Evolutionary conservation across 2,329 filamentous ascomycete genomes (phyloP), one percentile per base, ranked within the genome.

Genomic region (Colletotrichum aenigma): DNA sequence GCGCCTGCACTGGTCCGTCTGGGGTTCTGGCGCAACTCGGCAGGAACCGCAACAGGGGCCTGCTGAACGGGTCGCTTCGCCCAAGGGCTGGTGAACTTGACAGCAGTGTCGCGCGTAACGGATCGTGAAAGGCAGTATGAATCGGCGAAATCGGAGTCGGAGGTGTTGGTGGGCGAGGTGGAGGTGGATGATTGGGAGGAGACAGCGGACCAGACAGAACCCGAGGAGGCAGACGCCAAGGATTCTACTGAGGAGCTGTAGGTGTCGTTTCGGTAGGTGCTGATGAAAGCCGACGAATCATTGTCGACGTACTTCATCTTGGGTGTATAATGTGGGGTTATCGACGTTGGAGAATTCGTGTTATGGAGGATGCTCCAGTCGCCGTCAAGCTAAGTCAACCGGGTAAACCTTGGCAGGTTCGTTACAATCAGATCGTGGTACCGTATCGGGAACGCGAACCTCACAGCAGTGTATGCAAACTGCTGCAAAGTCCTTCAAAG

Each of bases 201-300:
- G 66, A 88, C 90, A 81, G 94, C 89, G 78, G 95, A 97, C 89
- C 95, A 97, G 80, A 95, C 89, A 38, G 95, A 97, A 71, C 92
- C 91, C 74, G 93, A 91, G 24, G 94, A 96, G 71, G 94, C 94
- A 34, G 94, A 95, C 74, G 94, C 92, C 79, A 94, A 94, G 72
- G 93, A 93, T 81, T 93, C 91, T 88, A 95, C 87, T 56, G 93
- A 93, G 75, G 92, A 91, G 83, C 91, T 91, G 85, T 95, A 96
- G 78, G 92, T 90, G 76, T 86, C 86, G 87, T 90, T 88, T 83
- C 83, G 86, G 81, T 86, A 84, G 79, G 85, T 82, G 78, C 84
- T 84, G 84, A 86, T 85, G 82, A 88, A 88, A 84, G 87, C 86
- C 85, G 89, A 87, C 84, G 89, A 89, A 82, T 87, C 84, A 84